Evolutionary conservation across 495 filamentous ascomycete genomes (phyloP).

Genomic region (Penicillium longicatenatum): DNA sequence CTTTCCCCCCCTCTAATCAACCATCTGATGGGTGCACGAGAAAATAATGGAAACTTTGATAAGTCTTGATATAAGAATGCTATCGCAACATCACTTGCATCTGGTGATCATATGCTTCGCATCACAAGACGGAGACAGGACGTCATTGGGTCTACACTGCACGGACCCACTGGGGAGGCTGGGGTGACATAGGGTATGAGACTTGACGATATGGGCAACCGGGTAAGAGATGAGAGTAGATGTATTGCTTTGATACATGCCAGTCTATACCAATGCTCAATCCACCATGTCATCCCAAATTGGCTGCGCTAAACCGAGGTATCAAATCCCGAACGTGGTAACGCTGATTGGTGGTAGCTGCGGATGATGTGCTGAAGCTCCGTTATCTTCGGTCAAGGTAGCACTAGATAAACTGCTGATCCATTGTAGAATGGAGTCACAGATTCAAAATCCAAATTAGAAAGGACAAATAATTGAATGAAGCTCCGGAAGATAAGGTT

Average conservation of each 20-base stretch:
- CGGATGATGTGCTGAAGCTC: constrained; percentile 10
- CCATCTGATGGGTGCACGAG: background rate
- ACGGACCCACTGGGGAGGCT: constrained; percentile 19
- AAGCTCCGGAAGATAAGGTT: background rate
- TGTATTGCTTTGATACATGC: no score
- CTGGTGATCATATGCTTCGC: constrained; percentile 26
- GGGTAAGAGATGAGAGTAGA: background rate
- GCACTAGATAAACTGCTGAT: background rate
- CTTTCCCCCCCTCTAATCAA: background rate
- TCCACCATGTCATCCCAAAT: background rate
- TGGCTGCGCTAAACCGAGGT: background rate
- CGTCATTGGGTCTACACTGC: constrained; percentile 21
- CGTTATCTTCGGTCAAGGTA: constrained; percentile 1
- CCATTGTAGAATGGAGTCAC: background rate
- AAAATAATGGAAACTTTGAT: background rate
- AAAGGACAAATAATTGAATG: background rate
- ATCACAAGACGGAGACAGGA: constrained; percentile 23
- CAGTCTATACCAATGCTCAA: no score
- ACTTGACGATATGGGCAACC: background rate
- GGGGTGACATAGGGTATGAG: background rate
- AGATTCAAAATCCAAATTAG: background rate
- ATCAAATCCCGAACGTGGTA: background rate
- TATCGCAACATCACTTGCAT: constrained; percentile 7
- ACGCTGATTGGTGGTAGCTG: constrained; percentile 12
- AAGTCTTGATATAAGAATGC: background rate